Percentiles rank a stretch among this genome's conserved stretches.
phyloP scores from a whole-genome alignment of 164 flowering plant species.

The Tetrastigma voinierianum region DNA sequence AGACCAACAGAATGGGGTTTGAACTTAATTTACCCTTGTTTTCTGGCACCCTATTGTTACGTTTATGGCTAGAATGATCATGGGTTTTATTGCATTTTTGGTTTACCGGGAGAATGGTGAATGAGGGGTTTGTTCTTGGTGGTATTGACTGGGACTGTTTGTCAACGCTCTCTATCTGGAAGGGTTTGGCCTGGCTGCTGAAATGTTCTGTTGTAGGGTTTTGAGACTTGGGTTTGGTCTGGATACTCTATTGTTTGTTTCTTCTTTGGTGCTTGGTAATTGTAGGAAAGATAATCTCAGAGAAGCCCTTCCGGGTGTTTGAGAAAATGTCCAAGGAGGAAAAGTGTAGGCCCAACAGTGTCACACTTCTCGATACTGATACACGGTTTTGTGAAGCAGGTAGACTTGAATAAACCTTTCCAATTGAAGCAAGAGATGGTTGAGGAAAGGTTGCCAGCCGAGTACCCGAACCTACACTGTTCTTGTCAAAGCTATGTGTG shows the following conservation, averaged over 20 bases:
- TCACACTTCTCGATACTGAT: conserved; percentile 27
- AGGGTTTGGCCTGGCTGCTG: conserved; percentile 29
- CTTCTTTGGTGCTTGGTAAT: conserved; percentile 30
- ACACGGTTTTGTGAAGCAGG: conserved; percentile 28
- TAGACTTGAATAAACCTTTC: conserved; percentile 26
- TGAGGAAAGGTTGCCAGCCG: conserved; percentile 29
- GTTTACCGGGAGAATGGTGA: conserved; percentile 29
- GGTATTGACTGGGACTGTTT: conserved; percentile 26
- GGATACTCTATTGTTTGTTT: conserved; percentile 30
- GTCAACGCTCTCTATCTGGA: conserved; percentile 33
- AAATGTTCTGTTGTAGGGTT: conserved; percentile 26
- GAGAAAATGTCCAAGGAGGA: conserved; percentile 22
- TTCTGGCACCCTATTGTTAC: conserved; percentile 30
- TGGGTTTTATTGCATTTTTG: conserved; percentile 24
- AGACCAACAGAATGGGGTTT: conserved; percentile 19
- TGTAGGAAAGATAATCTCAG: conserved; percentile 15
- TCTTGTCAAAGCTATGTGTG: conserved; percentile 29
- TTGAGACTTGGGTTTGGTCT: conserved; percentile 25
- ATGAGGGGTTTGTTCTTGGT: conserved; percentile 25
- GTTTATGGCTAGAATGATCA: conserved; percentile 27
- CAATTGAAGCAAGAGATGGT: conserved; percentile 27
- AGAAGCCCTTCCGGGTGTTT: conserved; percentile 30
- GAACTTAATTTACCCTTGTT: conserved; percentile 31
- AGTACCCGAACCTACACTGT: conserved; percentile 27
- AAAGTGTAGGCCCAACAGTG: conserved; percentile 24